Conservation (phyloP, 1,284 basidiomycete species). For the Peniophora sp. region DNA sequence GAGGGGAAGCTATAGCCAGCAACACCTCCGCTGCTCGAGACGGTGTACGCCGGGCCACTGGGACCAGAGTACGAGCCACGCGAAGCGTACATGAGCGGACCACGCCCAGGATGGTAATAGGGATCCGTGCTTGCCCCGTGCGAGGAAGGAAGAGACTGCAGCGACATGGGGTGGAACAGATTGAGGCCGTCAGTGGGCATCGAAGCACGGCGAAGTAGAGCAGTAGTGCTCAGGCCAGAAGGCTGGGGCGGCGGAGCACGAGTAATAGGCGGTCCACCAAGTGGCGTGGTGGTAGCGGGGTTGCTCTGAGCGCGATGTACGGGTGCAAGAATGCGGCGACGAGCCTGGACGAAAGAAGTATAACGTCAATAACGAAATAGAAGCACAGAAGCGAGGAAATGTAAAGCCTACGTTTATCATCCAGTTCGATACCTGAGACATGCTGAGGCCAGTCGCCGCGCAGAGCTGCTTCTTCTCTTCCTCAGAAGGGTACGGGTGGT, state of each 20-base stretch:
- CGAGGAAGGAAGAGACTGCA: conserved; percentile 39
- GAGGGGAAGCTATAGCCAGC: no score
- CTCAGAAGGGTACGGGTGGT: conserved; percentile 86
- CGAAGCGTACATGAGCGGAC: conserved; percentile 8
- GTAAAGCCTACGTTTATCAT: conserved; percentile 73
- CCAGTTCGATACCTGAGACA: conserved; percentile 87
- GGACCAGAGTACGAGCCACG: conserved; percentile 7
- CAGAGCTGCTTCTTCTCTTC: conserved; percentile 88
- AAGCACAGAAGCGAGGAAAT: conserved; percentile 10
- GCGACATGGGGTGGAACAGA: conserved; percentile 66
- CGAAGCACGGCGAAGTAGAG: conserved; percentile 24
- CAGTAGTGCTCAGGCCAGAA: conserved; percentile 21
- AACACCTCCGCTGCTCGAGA: no score
- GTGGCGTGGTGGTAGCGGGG: conserved; percentile 66
- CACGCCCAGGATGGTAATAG: conserved; percentile 7
- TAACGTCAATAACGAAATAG: conserved; percentile 5
- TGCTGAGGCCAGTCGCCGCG: conserved; percentile 76
- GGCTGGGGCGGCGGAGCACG: conserved; percentile 36
- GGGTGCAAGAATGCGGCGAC: conserved; percentile 74
- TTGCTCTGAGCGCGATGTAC: conserved; percentile 65
- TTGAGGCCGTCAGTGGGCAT: conserved; percentile 53
- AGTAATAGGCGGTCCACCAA: conserved; percentile 33
- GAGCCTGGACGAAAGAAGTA: conserved; percentile 42
- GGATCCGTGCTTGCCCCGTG: conserved; percentile 10
- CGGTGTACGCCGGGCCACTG: no score